These are phyloP conservation scores for Corylus heterophylla DNA, from an alignment of 306 rosid species.

Conservation along the genomic window DNA sequence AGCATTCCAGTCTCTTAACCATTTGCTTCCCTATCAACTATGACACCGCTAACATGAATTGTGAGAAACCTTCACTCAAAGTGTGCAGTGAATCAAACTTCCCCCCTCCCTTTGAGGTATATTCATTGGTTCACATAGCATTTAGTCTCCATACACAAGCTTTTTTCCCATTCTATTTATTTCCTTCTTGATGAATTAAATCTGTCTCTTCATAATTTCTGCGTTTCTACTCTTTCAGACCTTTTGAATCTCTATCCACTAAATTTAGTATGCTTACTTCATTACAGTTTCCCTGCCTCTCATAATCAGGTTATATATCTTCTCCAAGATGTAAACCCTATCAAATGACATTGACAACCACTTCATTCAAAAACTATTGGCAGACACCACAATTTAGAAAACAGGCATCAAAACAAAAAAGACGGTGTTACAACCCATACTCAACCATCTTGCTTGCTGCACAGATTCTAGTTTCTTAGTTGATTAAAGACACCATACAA, in stretches of 20 bases:
- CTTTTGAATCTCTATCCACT: background rate
- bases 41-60: background rate
- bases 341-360: background rate
- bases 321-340: background rate
- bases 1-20: background rate
- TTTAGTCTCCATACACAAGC: background rate
- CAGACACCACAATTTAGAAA: background rate
- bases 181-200: background rate
- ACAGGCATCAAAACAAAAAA: background rate
- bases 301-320: background rate
- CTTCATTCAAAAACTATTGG: background rate
- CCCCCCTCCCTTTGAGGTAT: background rate
- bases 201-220: background rate
- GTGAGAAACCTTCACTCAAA: background rate
- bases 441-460: constrained; percentile 13
- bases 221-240: background rate
- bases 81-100: background rate
- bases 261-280: background rate
- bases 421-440: background rate
- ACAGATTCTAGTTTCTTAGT: constrained; percentile 2
- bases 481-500: background rate
- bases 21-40: background rate
- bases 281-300: background rate
- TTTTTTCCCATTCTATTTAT: background rate
- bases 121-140: background rate